Evolutionary conservation across 768 basidiomycete species (phyloP), one percentile per base, ranked within the genome.

Genomic region (Boletus rufocinnamomeus): DNA sequence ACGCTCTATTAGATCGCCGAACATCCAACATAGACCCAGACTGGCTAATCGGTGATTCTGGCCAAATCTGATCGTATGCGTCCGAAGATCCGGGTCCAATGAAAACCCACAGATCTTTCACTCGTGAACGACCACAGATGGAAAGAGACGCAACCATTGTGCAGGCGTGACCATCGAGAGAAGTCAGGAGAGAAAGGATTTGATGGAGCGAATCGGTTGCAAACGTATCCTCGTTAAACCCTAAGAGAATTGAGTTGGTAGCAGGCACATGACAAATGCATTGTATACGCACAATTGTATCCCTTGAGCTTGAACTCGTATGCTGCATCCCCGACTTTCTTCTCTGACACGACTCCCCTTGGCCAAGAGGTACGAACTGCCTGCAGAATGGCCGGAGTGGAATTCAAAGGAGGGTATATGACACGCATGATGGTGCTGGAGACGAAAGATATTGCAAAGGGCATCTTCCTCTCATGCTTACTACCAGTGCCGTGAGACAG

Each of bases 301-400:
- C 89, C 90, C 65, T 89, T 89, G 52, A 91, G 76, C 72, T 88
- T 91, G 74, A 91, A 91, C 70, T 91, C 89, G 68, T 83, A 91
- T 8, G 84, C 82, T 56, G 82, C 82, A 28, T 87, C 83, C 5
- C 82, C 86, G 2, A 90, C 78, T 65, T 88, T 91, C 77, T 85
- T 89, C 71, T 91, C 89, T 1, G 85, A 84, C 9, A 87, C 83
- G 11, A 91, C 87, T 19, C 89, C 90, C 63, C 88, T 80, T 19
- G 89, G 89, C 90, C 89, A 91, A 35, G 90, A 82, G 23, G 79
- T 82, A 56, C 89, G 81, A 21, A 91, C 87, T 19, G 89, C 87
- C 67, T 88, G 86, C n/a, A 91, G 77, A 55, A 91, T 89, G 54
- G 89, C 89, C 11, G 89, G 89, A 8, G 90, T 91, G 35, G 84